Conservation (phyloP, 2,329 filamentous ascomycete genomes). For the Nigrospora oryzae region DNA sequence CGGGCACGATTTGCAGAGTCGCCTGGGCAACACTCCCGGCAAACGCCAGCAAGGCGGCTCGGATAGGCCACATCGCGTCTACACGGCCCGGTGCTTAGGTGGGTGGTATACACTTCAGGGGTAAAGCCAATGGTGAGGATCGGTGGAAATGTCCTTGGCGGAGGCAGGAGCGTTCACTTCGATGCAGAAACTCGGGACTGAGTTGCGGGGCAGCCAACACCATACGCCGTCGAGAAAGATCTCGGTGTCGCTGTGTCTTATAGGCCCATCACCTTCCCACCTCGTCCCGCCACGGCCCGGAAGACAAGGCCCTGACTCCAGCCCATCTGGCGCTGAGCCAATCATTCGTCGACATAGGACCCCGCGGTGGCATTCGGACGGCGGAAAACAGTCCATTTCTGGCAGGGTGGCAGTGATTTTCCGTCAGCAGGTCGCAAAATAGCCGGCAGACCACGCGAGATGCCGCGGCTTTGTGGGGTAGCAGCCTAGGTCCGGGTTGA, state of each 20-base stretch:
- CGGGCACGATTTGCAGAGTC: constrained; percentile 18
- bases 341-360: not conserved
- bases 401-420: not conserved
- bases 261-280: no score
- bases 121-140: no score
- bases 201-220: no score
- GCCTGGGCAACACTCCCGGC: constrained; percentile 13
- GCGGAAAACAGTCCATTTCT: not conserved
- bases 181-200: no score
- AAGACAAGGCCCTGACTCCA: no score
- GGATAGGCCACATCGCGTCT: constrained; percentile 1
- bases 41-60: constrained; percentile 10
- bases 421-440: not conserved
- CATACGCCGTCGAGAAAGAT: not conserved
- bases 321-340: no score
- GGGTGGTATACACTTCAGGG: no score
- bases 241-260: no score
- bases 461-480: not conserved
- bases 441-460: not conserved
- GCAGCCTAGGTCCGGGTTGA: no score
- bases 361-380: not conserved
- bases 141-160: no score
- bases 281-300: not conserved
- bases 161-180: no score
- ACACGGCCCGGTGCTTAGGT: no score